Percentiles rank a stretch among this genome's conserved stretches.
These are phyloP conservation scores for Penicillium occitanis DNA, from an alignment of 2,329 filamentous ascomycete genomes.

Conservation along the genomic window DNA sequence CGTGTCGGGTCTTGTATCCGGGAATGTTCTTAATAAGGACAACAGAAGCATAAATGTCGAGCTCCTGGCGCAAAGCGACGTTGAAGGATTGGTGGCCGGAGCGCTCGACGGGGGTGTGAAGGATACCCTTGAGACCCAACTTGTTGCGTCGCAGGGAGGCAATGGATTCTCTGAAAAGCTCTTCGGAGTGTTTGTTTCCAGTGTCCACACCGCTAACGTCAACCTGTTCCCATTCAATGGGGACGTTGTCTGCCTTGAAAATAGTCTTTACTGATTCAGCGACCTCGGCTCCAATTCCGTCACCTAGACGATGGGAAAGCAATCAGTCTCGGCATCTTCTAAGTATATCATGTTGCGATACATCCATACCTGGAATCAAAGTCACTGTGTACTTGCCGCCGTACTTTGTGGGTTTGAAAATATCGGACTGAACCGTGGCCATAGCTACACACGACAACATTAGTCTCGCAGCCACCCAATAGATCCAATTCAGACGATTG, in stretches of 20 bases:
- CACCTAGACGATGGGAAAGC: slow-evolving; percentile 51
- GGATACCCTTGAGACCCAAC: slow-evolving; percentile 96
- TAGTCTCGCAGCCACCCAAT: slow-evolving; percentile 6
- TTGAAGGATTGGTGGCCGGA: slow-evolving; percentile 99
- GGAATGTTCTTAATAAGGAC: slow-evolving; percentile 99
- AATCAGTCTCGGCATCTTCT: neutral
- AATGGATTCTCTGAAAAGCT: slow-evolving; percentile 92
- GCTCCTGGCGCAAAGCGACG: slow-evolving; percentile 96
- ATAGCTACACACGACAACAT: slow-evolving; percentile 49
- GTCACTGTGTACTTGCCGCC: slow-evolving; percentile 99
- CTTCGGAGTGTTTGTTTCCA: slow-evolving; percentile 83
- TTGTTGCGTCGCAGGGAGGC: slow-evolving; percentile 97
- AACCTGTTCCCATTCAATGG: slow-evolving; percentile 98
- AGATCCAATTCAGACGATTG: neutral
- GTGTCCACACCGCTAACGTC: slow-evolving; percentile 89
- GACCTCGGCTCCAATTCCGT: slow-evolving; percentile 97
- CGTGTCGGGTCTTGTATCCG: slow-evolving; percentile 95
- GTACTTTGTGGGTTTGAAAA: slow-evolving; percentile 99
- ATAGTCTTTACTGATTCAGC: slow-evolving; percentile 98
- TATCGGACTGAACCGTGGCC: slow-evolving; percentile 86
- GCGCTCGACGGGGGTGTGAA: slow-evolving; percentile 94
- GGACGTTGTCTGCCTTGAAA: slow-evolving; percentile 99
- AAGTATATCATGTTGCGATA: neutral
- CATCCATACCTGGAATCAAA: slow-evolving; percentile 77
- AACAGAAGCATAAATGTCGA: slow-evolving; percentile 98